Percentiles rank a stretch among this genome's conserved stretches.
These are phyloP conservation scores for Gelatoporia subvermispora DNA, from an alignment of 768 basidiomycete species.

Conservation along the genomic window DNA sequence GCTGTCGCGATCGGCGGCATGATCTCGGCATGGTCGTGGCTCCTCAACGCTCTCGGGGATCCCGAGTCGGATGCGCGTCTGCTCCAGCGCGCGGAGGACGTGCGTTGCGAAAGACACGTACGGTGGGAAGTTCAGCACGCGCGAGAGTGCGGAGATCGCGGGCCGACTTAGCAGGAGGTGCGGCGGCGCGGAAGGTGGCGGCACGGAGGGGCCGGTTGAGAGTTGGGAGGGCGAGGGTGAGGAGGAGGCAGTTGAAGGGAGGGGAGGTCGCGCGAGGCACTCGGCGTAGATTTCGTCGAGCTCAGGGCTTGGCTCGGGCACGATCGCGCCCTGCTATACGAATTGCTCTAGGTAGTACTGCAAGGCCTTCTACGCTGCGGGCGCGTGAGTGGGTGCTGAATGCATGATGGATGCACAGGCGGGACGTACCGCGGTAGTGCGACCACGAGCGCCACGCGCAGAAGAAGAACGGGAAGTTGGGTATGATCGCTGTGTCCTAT, in stretches of 20 bases:
- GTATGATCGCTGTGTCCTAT: slow-evolving; percentile 78
- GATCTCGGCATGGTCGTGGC: too few species aligned
- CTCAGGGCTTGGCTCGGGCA: slow-evolving; percentile 46
- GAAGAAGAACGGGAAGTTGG: slow-evolving; percentile 83
- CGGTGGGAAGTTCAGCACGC: slow-evolving; percentile 40
- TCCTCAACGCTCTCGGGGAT: slow-evolving; percentile 3
- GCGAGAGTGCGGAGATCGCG: slow-evolving; percentile 48
- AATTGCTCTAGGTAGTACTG: slow-evolving; percentile 62
- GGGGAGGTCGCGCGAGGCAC: slow-evolving; percentile 18
- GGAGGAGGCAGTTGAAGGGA: too few species aligned
- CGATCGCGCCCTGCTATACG: slow-evolving; percentile 48
- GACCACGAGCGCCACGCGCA: slow-evolving; percentile 84
- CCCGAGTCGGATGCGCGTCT: slow-evolving; percentile 34
- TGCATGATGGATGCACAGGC: not conserved
- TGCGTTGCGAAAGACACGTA: slow-evolving; percentile 38
- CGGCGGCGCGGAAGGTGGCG: not conserved
- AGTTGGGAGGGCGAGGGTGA: too few species aligned
- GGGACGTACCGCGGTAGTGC: slow-evolving; percentile 64
- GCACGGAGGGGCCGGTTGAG: too few species aligned
- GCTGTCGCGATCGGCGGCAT: too few species aligned
- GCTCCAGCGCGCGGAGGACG: slow-evolving; percentile 62
- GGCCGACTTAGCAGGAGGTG: slow-evolving; percentile 45
- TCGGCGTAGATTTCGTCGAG: slow-evolving; percentile 55
- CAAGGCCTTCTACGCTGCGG: slow-evolving; percentile 68
- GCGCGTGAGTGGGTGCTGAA: not conserved